A percentile compares a stretch with the other conserved stretches of the same genome.
Conservation (phyloP, 1,284 basidiomycete genomes). For the Fereydounia khargensis region DNA sequence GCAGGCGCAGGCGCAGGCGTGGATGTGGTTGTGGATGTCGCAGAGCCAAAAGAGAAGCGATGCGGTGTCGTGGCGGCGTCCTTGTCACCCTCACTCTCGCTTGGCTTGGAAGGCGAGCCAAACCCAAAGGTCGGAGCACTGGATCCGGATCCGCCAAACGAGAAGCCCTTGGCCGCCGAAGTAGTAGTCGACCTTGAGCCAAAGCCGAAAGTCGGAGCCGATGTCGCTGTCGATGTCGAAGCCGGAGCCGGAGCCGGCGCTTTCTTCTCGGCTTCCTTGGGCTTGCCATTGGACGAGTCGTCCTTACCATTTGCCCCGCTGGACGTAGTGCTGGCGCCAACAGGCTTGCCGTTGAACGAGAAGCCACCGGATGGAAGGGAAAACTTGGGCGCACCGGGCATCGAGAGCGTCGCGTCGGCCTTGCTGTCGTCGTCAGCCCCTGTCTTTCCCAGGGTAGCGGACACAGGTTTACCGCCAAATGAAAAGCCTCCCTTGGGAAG, state of each 20-base stretch:
- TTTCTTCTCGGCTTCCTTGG: too few relatives aligned
- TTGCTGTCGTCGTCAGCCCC: too few relatives aligned
- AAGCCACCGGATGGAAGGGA: constrained; percentile 22
- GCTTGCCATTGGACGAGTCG: neutral
- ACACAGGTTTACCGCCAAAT: too few relatives aligned
- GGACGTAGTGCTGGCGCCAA: constrained; percentile 3
- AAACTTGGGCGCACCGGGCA: constrained; percentile 6
- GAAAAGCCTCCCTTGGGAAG: too few relatives aligned
- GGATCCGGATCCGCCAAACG: constrained; percentile 3
- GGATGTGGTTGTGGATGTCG: constrained; percentile 1
- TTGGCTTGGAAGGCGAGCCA: neutral
- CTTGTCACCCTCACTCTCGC: neutral
- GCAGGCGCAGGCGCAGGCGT: neutral
- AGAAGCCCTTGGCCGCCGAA: constrained; percentile 6
- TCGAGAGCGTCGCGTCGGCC: too few relatives aligned
- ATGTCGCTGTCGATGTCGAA: constrained; percentile 1
- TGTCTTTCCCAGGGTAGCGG: too few relatives aligned
- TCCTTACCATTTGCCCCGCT: neutral
- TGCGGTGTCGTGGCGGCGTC: neutral
- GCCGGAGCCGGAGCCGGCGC: too few relatives aligned
- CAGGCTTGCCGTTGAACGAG: constrained; percentile 24
- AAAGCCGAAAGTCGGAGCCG: constrained; percentile 15
- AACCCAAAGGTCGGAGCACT: too few relatives aligned
- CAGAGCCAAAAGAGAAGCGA: constrained; percentile 1
- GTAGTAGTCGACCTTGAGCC: constrained; percentile 2